These are phyloP conservation scores for Nitzschia palea DNA, from an alignment of 108 stramenopile genomes.

Conservation along the genomic window DNA sequence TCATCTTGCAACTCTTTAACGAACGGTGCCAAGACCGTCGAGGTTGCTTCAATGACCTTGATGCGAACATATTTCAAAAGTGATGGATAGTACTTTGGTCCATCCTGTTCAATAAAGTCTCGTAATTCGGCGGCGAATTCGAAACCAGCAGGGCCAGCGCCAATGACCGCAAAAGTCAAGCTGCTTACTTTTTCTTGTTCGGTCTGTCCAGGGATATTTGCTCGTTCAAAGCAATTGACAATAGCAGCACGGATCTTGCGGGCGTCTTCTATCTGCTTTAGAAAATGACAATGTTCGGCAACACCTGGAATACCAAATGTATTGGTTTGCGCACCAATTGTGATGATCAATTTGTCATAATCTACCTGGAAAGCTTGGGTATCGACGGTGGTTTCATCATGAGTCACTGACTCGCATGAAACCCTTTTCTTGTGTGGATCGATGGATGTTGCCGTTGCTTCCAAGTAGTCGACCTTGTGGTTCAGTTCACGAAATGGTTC, in stretches of 20 bases:
- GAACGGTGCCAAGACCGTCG: conserved; percentile 84
- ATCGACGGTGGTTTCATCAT: conserved; percentile 87
- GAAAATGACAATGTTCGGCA: conserved; percentile 86
- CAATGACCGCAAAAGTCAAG: conserved; percentile 90
- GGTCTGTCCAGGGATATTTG: conserved; percentile 69
- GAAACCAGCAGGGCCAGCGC: conserved; percentile 92
- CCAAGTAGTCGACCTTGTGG: conserved; percentile 72
- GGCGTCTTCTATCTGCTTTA: conserved; percentile 89
- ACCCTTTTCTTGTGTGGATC: conserved; percentile 64
- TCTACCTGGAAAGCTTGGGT: conserved; percentile 77
- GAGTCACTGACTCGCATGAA: conserved; percentile 84
- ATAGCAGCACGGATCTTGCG: conserved; percentile 80
- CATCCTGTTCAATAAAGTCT: conserved; percentile 93
- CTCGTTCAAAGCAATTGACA: conserved; percentile 94
- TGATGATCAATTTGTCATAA: conserved; percentile 85
- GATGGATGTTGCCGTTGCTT: conserved; percentile 89
- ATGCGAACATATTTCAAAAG: conserved; percentile 83
- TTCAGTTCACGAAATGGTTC: conserved; percentile 91
- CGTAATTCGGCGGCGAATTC: conserved; percentile 93
- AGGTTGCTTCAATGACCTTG: conserved; percentile 90
- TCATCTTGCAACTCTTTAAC: conserved; percentile 86
- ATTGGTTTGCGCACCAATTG: conserved; percentile 93
- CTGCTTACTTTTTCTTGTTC: conserved; percentile 64
- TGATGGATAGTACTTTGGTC: conserved; percentile 85
- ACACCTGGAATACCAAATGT: conserved; percentile 95